These are phyloP conservation scores for Naegleria gruberi DNA, from an alignment of 208 protist genomes.

Conservation along the genomic window DNA sequence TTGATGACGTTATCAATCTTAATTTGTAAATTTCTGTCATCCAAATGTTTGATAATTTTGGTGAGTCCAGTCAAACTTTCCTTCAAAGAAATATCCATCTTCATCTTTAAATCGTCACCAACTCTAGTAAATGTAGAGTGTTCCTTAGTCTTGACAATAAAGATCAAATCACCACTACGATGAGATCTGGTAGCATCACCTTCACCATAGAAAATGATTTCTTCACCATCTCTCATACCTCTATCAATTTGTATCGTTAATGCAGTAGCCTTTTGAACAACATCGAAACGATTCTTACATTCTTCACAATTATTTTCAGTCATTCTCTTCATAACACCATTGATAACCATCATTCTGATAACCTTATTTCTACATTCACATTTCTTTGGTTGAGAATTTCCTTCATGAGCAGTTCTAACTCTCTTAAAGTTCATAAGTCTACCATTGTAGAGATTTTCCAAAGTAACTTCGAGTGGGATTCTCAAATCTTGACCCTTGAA, in stretches of 20 bases:
- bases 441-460: slow-evolving; percentile 5
- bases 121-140: slow-evolving; percentile 52
- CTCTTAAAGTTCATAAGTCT: not conserved
- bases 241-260: slow-evolving; percentile 63
- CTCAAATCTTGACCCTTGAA: slow-evolving; percentile 1
- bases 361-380: not conserved
- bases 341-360: not conserved
- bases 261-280: slow-evolving; percentile 49
- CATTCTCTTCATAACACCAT: not conserved
- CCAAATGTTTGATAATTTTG: slow-evolving; percentile 40
- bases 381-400: not conserved
- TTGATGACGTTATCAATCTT: slow-evolving; percentile 25
- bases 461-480: slow-evolving; percentile 5
- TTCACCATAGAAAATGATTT: slow-evolving; percentile 61
- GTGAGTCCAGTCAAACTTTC: slow-evolving; percentile 50
- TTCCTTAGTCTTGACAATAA: slow-evolving; percentile 53
- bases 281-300: slow-evolving; percentile 37
- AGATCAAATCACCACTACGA: slow-evolving; percentile 62
- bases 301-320: slow-evolving; percentile 16
- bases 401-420: not conserved
- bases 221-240: slow-evolving; percentile 63
- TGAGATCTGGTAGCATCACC: slow-evolving; percentile 47
- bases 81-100: slow-evolving; percentile 44
- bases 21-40: slow-evolving; percentile 37
- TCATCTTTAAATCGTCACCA: slow-evolving; percentile 59